Evolutionary conservation across 495 filamentous ascomycete species (phyloP).

Genomic region (Bacidia rubella): DNA sequence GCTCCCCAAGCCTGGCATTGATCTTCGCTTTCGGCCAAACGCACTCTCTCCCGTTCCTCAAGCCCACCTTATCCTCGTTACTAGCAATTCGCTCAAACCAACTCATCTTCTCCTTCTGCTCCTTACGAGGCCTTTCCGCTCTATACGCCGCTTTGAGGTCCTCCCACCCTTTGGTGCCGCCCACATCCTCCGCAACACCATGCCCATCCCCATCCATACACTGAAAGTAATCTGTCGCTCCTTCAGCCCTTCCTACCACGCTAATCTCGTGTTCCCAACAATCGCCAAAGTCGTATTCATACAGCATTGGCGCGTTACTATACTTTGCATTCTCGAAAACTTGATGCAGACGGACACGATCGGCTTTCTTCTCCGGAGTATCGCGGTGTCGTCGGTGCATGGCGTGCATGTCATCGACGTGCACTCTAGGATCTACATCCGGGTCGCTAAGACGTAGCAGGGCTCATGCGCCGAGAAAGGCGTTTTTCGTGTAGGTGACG

Average conservation of each 20-base stretch:
- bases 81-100: slow-evolving; percentile 19
- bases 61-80: slow-evolving; percentile 15
- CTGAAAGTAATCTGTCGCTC: slow-evolving; percentile 10
- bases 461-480: too few relatives aligned
- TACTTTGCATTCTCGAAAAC: slow-evolving; percentile 17
- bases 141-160: slow-evolving; percentile 19
- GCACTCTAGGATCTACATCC: too few relatives aligned
- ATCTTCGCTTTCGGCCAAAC: too few relatives aligned
- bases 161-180: slow-evolving; percentile 15
- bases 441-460: too few relatives aligned
- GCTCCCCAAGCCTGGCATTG: too few relatives aligned
- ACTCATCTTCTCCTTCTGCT: slow-evolving; percentile 12
- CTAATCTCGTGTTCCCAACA: slow-evolving; percentile 20
- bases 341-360: slow-evolving; percentile 7
- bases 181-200: slow-evolving; percentile 19
- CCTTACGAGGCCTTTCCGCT: slow-evolving; percentile 7
- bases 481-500: too few relatives aligned
- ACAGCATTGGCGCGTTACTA: slow-evolving; percentile 15
- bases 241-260: slow-evolving; percentile 13
- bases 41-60: slow-evolving; percentile 7
- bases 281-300: slow-evolving; percentile 25
- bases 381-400: slow-evolving; percentile 11
- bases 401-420: slow-evolving; percentile 21
- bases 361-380: slow-evolving; percentile 14
- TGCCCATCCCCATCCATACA: slow-evolving; percentile 17